These are phyloP conservation scores for Xylaria sp. DNA, from an alignment of 2,329 filamentous ascomycete species.

Conservation along the genomic window DNA sequence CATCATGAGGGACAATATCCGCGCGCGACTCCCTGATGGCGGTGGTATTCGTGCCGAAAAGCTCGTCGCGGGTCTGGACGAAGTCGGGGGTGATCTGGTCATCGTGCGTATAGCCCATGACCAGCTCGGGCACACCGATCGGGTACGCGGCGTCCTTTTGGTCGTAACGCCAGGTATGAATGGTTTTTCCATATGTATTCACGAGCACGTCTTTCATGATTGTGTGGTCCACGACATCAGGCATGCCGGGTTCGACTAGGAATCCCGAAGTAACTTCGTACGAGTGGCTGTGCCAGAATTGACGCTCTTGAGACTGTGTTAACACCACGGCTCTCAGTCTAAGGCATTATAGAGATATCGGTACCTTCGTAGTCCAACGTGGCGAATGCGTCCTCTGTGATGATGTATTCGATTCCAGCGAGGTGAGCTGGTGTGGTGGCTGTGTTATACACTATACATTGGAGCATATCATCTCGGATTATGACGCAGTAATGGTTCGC, in stretches of 20 bases:
- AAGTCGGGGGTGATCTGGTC: conserved; percentile 56
- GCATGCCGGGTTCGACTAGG: conserved; percentile 39
- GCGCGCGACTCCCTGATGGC: conserved; percentile 38
- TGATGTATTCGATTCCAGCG: conserved; percentile 43
- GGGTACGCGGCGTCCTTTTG: conserved; percentile 56
- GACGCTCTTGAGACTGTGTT: conserved; percentile 36
- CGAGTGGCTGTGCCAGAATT: conserved; percentile 42
- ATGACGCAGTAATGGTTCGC: conserved; percentile 44
- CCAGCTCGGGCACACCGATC: conserved; percentile 69
- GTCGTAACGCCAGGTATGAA: conserved; percentile 45
- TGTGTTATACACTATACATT: conserved; percentile 41
- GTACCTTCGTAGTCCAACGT: conserved; percentile 42
- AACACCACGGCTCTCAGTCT: neutral
- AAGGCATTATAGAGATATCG: neutral
- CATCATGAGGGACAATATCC: conserved; percentile 35
- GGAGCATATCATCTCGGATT: conserved; percentile 40
- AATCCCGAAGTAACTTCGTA: conserved; percentile 44
- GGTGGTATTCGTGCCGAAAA: conserved; percentile 43
- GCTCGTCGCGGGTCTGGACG: conserved; percentile 37
- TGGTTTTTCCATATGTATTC: conserved; percentile 45
- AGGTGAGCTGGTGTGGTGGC: conserved; percentile 34
- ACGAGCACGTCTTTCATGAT: conserved; percentile 45
- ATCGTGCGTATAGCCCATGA: conserved; percentile 68
- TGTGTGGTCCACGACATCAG: conserved; percentile 40
- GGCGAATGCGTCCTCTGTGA: conserved; percentile 39